Conservation (phyloP, 345 rosid genomes). For the Sonneratia alba region DNA sequence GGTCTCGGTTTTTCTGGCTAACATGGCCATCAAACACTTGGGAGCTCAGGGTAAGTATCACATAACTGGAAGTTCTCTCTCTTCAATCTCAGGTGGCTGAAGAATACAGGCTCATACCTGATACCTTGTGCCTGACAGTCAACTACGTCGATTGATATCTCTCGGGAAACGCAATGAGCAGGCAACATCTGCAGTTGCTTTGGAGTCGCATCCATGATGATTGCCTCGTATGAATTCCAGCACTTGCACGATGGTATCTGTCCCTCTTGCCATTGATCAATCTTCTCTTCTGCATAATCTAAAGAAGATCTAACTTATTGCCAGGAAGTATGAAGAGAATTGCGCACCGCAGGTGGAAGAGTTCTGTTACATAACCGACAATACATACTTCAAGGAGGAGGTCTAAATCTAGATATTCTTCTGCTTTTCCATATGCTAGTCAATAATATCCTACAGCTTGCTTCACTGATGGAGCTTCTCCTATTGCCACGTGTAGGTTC, state of each 20-base stretch:
- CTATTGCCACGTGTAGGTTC: constrained; percentile 29
- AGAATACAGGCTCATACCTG: constrained; percentile 90
- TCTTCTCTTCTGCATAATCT: no score
- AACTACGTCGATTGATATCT: constrained; percentile 90
- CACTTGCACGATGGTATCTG: background rate
- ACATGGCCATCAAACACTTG: no score
- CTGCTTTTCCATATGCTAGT: background rate
- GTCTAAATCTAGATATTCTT: constrained; percentile 16
- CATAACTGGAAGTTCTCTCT: no score
- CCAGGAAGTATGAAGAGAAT: constrained; percentile 87
- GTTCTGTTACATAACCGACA: constrained; percentile 90
- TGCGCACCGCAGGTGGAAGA: constrained; percentile 90
- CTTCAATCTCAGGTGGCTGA: constrained; percentile 61
- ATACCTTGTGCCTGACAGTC: constrained; percentile 71
- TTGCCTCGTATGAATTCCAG: constrained; percentile 60
- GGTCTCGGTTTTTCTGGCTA: background rate
- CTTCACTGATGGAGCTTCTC: constrained; percentile 1
- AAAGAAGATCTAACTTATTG: background rate
- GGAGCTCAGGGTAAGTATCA: no score
- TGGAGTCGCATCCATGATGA: constrained; percentile 91
- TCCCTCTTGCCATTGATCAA: background rate
- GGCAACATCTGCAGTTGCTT: constrained; percentile 76
- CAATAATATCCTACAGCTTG: background rate
- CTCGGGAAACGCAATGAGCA: constrained; percentile 67
- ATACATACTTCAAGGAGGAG: constrained; percentile 83